A percentile compares a stretch with the other conserved stretches of the same genome.
phyloP scores from a whole-genome alignment of 768 basidiomycete genomes.

The Boletus tylopilopsis region DNA sequence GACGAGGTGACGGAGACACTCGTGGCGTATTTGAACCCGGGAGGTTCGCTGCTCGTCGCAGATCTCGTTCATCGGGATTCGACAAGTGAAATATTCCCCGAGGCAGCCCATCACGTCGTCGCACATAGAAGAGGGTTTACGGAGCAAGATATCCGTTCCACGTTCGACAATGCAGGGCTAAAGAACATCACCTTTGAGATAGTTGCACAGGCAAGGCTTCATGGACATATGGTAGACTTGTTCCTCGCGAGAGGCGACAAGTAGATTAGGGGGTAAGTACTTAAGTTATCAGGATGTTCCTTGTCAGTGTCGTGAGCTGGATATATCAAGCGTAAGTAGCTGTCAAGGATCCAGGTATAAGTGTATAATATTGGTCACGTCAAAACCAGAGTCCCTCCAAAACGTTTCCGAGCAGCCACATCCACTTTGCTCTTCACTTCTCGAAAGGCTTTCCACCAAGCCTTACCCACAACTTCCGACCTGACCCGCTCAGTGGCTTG shows the following conservation, averaged over 20 bases:
- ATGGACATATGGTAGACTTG: conserved; percentile 36
- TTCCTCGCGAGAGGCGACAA: conserved; percentile 58
- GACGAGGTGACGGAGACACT: conserved; percentile 49
- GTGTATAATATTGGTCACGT: conserved; percentile 33
- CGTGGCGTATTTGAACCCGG: conserved; percentile 55
- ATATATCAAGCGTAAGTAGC: neutral
- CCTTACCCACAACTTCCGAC: conserved; percentile 48
- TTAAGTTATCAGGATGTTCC: neutral
- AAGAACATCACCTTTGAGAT: conserved; percentile 39
- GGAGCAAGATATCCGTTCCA: conserved; percentile 42
- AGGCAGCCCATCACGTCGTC: conserved; percentile 43
- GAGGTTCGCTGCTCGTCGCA: conserved; percentile 55
- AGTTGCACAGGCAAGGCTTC: conserved; percentile 29
- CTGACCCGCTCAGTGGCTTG: conserved; percentile 30
- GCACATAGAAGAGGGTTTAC: conserved; percentile 53
- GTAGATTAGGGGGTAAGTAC: conserved; percentile 9
- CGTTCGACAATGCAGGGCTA: conserved; percentile 55
- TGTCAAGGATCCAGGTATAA: too few relatives aligned
- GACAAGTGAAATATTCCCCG: conserved; percentile 26
- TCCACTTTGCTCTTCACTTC: conserved; percentile 68
- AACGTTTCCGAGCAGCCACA: conserved; percentile 57
- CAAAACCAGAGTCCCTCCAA: conserved; percentile 68
- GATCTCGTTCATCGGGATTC: conserved; percentile 42
- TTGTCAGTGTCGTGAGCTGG: neutral
- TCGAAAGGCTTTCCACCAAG: conserved; percentile 82